phyloP scores from a whole-genome alignment of 345 rosid genomes.

The Noccaea caerulescens region DNA sequence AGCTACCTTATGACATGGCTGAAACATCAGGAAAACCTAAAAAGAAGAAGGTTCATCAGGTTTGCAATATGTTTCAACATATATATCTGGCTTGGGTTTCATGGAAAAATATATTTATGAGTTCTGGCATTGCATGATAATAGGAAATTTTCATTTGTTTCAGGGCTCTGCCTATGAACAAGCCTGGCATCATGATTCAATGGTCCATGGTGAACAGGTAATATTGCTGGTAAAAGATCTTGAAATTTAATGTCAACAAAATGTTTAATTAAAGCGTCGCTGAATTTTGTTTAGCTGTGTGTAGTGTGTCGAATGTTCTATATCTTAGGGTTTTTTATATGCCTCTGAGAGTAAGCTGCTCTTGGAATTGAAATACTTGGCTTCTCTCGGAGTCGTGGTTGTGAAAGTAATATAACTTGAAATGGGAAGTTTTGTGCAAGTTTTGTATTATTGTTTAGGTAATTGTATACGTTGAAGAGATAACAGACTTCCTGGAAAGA shows the following conservation, averaged over 20 bases:
- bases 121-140: constrained; percentile 31
- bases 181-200: constrained; percentile 73
- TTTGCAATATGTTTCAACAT: constrained; percentile 41
- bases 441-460: background rate
- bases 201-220: constrained; percentile 72
- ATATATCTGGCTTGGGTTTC: constrained; percentile 28
- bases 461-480: background rate
- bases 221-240: constrained; percentile 17
- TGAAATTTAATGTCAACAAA: constrained; percentile 22
- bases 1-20: constrained; percentile 63
- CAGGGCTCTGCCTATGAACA: constrained; percentile 81
- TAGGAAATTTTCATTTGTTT: constrained; percentile 41
- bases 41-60: constrained; percentile 73
- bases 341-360: constrained; percentile 17
- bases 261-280: background rate
- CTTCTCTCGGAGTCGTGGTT: background rate
- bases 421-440: constrained; percentile 6
- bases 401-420: constrained; percentile 20
- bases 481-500: constrained; percentile 3
- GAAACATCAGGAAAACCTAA: constrained; percentile 75
- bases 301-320: constrained; percentile 4
- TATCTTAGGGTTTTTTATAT: constrained; percentile 21
- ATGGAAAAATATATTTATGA: constrained; percentile 7
- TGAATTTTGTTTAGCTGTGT: constrained; percentile 12
- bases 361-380: constrained; percentile 29